Base-by-base conservation (phyloP, 169 alveolate species). In the Plasmodium reichenowi region DNA sequence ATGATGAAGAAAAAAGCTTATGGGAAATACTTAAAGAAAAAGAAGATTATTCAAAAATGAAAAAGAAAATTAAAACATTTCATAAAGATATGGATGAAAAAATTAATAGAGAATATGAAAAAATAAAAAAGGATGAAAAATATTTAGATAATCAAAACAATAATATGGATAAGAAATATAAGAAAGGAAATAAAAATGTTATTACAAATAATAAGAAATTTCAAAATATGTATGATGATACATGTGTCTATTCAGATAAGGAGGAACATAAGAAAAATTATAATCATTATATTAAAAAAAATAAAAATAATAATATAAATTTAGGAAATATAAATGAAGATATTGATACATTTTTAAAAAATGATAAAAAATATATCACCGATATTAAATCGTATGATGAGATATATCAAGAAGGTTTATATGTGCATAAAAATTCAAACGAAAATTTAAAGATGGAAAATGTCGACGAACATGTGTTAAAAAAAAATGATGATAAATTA, bases 1-100 rank as follows among this genome's bases (percentile, higher is more conserved):
- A 80, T 20, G 83, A 80, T 1, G 47, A 32, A 1, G 90, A 80
- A 67, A 80, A 56, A 48, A 80, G 90, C 47, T 62, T 80, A 22
- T 80, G 90, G 90, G 74, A 80, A 67, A 80, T 80, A 32, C 56
- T 80, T 45, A 80, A 80, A 45, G 90, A 80, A 60, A 80, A 80
- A 60, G 90, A 80, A 48, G 90, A 80, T n/a, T 22, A 68, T 32
- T 5, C 70, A 26, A 80, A 62, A 62, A 54, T 67, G n/a, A 80
- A 80, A 43, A 80, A 68, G 58, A 80, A 80, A 58, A 2, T 48
- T 26, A 80, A 62, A 47, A 29, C 54, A n/a, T 80, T 67, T 68
- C 80, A 80, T 29, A 80, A 68, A 62, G 76, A 83, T 1, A 59
- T 83, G 12, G 73, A 83, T 43, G 38, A 83, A 0, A 83, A 83